Evolutionary conservation across 352 stramenopile species (phyloP).

Genomic region (Phytopythium vexans): DNA sequence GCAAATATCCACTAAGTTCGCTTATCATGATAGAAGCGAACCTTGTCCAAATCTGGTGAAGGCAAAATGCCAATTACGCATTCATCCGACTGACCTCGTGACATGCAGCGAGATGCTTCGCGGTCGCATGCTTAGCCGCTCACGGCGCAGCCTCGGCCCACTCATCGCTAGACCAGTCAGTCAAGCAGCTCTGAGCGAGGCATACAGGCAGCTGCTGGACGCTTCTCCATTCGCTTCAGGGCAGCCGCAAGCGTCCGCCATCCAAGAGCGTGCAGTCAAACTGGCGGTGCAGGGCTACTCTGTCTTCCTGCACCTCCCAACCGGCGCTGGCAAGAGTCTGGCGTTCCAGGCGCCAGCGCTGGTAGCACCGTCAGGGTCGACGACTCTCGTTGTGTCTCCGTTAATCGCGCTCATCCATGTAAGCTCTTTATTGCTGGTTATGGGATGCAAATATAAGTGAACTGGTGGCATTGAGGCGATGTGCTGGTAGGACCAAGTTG

Average conservation of each 20-base stretch:
- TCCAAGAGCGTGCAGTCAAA: constrained; percentile 40
- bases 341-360: constrained; percentile 76
- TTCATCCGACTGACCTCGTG: no score
- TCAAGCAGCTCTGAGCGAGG: constrained; percentile 12
- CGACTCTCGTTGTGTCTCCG: constrained; percentile 71
- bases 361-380: constrained; percentile 21
- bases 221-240: constrained; percentile 5
- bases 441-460: constrained; percentile 1
- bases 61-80: no score
- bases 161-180: background rate
- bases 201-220: constrained; percentile 42
- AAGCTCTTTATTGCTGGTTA: constrained; percentile 11
- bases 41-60: no score
- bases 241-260: constrained; percentile 26
- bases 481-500: constrained; percentile 58
- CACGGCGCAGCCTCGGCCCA: no score
- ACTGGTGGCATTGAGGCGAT: background rate
- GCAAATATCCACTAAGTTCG: background rate
- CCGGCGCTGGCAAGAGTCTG: constrained; percentile 76
- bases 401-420: constrained; percentile 78
- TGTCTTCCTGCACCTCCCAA: constrained; percentile 75
- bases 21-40: no score
- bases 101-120: no score
- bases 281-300: constrained; percentile 48
- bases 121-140: no score